Conservation (phyloP, 768 basidiomycete species). For the Pleurotus pulmonarius region DNA sequence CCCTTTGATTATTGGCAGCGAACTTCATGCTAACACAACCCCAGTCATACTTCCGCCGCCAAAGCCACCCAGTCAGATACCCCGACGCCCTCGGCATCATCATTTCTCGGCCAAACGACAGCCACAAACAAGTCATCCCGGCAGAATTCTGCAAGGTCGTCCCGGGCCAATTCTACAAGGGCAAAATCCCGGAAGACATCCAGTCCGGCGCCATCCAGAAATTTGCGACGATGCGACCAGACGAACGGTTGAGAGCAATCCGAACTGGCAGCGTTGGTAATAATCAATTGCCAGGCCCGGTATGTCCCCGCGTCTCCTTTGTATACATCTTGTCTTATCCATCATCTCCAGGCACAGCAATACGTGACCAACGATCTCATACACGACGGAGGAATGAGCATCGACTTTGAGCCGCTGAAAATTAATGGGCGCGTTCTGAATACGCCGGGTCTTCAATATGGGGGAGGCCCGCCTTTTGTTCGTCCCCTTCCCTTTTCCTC, state of each 20-base stretch:
- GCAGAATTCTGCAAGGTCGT: slow-evolving; percentile 44
- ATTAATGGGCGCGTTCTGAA: slow-evolving; percentile 14
- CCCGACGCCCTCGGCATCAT: slow-evolving; percentile 37
- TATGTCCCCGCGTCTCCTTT: not conserved
- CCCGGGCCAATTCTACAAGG: slow-evolving; percentile 45
- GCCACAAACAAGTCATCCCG: slow-evolving; percentile 37
- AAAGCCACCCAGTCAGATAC: slow-evolving; percentile 24
- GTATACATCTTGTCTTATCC: not conserved
- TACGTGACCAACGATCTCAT: slow-evolving; percentile 13
- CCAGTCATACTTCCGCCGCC: slow-evolving; percentile 38
- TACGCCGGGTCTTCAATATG: slow-evolving; percentile 14
- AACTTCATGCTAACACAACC: not conserved
- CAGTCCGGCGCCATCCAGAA: slow-evolving; percentile 34
- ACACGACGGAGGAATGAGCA: slow-evolving; percentile 12
- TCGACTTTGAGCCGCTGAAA: slow-evolving; percentile 8
- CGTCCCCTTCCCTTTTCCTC: not conserved
- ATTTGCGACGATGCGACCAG: slow-evolving; percentile 46
- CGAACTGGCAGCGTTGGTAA: slow-evolving; percentile 19
- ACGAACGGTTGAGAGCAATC: slow-evolving; percentile 36
- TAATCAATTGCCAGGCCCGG: slow-evolving; percentile 7
- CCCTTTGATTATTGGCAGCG: not conserved
- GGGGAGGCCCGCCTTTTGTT: not conserved
- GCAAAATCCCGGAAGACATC: slow-evolving; percentile 35
- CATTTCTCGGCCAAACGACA: slow-evolving; percentile 20
- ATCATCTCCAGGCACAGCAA: slow-evolving; percentile 9